These are phyloP conservation scores for Mesotaenium endlicherianum DNA, from an alignment of 139 green algal species.

Conservation along the genomic window DNA sequence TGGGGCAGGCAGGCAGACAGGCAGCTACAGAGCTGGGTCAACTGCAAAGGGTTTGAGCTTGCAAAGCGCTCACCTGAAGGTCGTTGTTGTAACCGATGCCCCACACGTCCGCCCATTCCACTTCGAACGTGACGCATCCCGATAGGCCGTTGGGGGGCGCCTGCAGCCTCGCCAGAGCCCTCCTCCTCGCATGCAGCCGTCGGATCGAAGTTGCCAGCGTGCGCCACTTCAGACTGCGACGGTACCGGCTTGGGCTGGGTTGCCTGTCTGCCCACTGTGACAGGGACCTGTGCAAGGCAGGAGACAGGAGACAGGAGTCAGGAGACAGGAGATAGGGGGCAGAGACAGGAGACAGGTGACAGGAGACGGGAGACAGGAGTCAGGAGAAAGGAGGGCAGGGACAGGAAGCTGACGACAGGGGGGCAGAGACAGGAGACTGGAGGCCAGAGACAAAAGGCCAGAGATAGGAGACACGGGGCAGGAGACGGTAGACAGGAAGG, in stretches of 20 bases:
- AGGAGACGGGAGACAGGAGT: neutral
- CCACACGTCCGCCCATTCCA: neutral
- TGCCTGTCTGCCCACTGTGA: too few species aligned
- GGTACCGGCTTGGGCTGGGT: too few species aligned
- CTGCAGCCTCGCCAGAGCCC: neutral
- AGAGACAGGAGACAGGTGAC: neutral
- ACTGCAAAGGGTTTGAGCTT: too few species aligned
- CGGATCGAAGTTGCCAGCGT: neutral
- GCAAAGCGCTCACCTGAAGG: constrained; percentile 1
- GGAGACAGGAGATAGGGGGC: too few species aligned
- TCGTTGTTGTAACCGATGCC: neutral
- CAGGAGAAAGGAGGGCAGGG: neutral
- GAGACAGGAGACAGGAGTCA: too few species aligned
- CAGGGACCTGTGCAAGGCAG: too few species aligned
- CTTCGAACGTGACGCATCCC: neutral
- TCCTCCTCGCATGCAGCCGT: neutral
- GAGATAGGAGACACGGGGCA: neutral
- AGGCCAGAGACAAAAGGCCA: neutral
- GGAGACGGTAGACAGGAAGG: neutral
- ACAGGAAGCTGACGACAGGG: neutral
- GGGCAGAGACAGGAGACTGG: neutral
- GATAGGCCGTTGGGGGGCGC: neutral
- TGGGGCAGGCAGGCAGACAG: too few species aligned
- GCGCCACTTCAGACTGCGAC: neutral
- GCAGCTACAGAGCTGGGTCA: too few species aligned